Conservation (phyloP, 176 grass and related monocot species). For the Triticum aestivum region IWGSC_CS_RefSeq_v2.1 NC_057800.1:684187057-684187556, state of each 20-base stretch:
- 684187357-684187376: slow-evolving; percentile 99
- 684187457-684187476: slow-evolving; percentile 79
- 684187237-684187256: slow-evolving; percentile 61
- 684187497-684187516: slow-evolving; percentile 87
- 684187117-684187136: neutral
- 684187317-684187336: slow-evolving; percentile 93
- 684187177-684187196: slow-evolving; percentile 91
- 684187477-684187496: slow-evolving; percentile 87
- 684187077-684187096: neutral
- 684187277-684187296: slow-evolving; percentile 63
- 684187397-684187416: neutral
- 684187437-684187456: neutral
- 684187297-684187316: slow-evolving; percentile 66
- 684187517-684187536: slow-evolving; percentile 80
- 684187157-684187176: neutral
- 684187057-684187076: neutral
- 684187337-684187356: slow-evolving; percentile 99
- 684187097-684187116: neutral
- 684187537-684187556: slow-evolving; percentile 49
- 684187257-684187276: slow-evolving; percentile 96
- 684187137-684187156: neutral
- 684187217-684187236: slow-evolving; percentile 83
- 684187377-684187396: neutral
- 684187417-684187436: neutral
- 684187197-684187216: slow-evolving; percentile 90